Percentiles rank a stretch among this genome's conserved stretches.
phyloP scores from a whole-genome alignment of 1,284 basidiomycete species.

The Mycena citricolor region DNA sequence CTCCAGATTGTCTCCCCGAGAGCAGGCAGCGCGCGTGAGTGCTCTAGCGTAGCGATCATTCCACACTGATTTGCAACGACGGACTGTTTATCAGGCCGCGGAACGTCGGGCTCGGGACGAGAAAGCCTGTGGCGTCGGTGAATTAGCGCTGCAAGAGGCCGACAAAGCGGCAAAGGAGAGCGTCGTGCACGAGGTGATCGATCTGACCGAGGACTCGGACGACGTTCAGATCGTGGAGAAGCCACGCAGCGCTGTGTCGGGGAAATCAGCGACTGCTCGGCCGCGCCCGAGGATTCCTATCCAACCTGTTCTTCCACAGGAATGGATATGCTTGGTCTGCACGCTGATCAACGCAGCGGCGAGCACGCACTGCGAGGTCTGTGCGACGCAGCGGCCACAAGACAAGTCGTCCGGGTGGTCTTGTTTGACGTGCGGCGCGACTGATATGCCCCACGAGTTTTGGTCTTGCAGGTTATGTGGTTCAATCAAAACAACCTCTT shows the following conservation, averaged over 20 bases:
- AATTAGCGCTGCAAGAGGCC: slow-evolving; percentile 60
- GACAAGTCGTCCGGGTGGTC: slow-evolving; percentile 53
- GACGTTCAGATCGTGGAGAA: slow-evolving; percentile 31
- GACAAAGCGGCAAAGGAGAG: slow-evolving; percentile 69
- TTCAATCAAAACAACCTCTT: slow-evolving; percentile 53
- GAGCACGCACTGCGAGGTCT: slow-evolving; percentile 62
- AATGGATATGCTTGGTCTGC: slow-evolving; percentile 71
- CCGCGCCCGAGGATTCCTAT: slow-evolving; percentile 10
- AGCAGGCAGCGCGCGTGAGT: slow-evolving; percentile 76
- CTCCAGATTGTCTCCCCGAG: slow-evolving; percentile 56
- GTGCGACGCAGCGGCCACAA: slow-evolving; percentile 49
- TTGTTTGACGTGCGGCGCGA: slow-evolving; percentile 67
- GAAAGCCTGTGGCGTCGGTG: slow-evolving; percentile 67
- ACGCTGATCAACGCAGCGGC: slow-evolving; percentile 64
- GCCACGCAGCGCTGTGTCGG: slow-evolving; percentile 9
- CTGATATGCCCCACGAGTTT: slow-evolving; percentile 58
- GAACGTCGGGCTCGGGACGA: slow-evolving; percentile 73
- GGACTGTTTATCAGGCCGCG: slow-evolving; percentile 65
- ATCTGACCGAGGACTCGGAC: slow-evolving; percentile 51
- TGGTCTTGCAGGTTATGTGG: slow-evolving; percentile 80
- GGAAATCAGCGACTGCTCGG: too few species aligned
- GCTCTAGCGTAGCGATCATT: slow-evolving; percentile 2
- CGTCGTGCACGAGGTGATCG: slow-evolving; percentile 59
- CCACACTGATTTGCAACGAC: slow-evolving; percentile 7
- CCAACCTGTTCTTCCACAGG: too few species aligned